Percentiles rank a stretch among this genome's conserved stretches.
phyloP scores from a whole-genome alignment of 345 rosid species.

The Firmiana major region DNA sequence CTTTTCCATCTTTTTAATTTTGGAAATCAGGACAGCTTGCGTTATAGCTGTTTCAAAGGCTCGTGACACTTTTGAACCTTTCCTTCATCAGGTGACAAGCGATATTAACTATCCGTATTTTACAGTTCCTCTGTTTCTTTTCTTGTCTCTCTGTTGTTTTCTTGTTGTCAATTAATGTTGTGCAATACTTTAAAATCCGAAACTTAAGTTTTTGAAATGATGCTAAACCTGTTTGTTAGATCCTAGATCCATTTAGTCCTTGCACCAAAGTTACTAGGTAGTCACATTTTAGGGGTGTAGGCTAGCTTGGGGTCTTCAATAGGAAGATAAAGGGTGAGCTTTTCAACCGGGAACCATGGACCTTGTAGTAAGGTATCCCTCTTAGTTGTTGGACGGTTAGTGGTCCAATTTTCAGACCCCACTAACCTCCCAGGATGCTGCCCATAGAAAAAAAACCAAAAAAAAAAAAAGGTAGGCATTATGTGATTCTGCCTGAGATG shows the following conservation, averaged over 20 bases:
- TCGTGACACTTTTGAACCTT: conserved; percentile 91
- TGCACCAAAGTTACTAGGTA: background rate
- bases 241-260: background rate
- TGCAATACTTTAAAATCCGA: background rate
- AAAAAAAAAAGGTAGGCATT: background rate
- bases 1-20: conserved; percentile 17
- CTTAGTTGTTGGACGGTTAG: too few relatives aligned
- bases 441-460: background rate
- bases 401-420: background rate
- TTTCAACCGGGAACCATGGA: background rate
- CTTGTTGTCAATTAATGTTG: background rate
- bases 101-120: background rate
- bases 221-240: background rate
- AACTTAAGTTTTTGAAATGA: background rate
- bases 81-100: conserved; percentile 76
- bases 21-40: conserved; percentile 74
- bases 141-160: background rate
- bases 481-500: background rate
- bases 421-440: background rate
- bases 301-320: conserved; percentile 8
- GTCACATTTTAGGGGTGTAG: background rate
- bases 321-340: background rate
- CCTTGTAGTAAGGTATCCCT: background rate
- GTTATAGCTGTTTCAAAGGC: conserved; percentile 98
- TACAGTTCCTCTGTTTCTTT: background rate